Base-by-base conservation (phyloP, 495 filamentous ascomycete species). In the Penicillium tannophilum region DNA sequence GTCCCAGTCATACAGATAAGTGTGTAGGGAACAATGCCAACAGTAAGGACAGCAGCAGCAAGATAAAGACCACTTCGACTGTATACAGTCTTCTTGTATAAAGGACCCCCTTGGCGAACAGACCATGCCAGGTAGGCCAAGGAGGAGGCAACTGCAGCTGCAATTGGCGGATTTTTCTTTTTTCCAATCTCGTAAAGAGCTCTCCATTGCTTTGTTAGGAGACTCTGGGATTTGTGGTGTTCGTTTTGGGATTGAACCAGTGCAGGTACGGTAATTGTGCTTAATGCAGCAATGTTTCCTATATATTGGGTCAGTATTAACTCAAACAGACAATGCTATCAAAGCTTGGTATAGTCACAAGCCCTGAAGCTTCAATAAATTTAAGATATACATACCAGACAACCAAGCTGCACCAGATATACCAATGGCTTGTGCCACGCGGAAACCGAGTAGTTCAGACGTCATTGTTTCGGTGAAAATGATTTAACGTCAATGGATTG, bases 101-200 rank as follows among this genome's bases (percentile, higher is more conserved):
- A 63, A 1, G 69, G 54, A 1, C 62, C 54, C 1, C 59, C 56
- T 4, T 45, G 49, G 7, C 62, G 69, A 42, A 76, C 70, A 1
- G 63, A 63, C 58, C 72, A 76, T 12, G 77, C 76, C 23, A 79
- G 71, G 55, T 77, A 78, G 36, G 69, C 19, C 53, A 78, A 78
- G 26, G 72, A 70, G 1, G 69, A 35, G 3, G 70, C 70, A 6
- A 68, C 66, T 8, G 63, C 35, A 0, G 61, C 68, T 4, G 69
- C 72, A 6, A 76, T 62, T 1, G 70, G 65, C 0, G 76, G 77
- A 54, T 75, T 71, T 45, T 73, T 67, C 2, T 56, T 45, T 3
- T 73, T 67, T n/a, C 76, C 75, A 3, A 14, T 61, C 51, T 68
- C 69, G 53, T 70, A 79, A 12, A 74, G 11, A 33, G 62, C 53